A percentile compares a stretch with the other conserved stretches of the same genome.
Conservation (phyloP, 2,329 filamentous ascomycete species). For the Alternaria angustiovoidea region DNA sequence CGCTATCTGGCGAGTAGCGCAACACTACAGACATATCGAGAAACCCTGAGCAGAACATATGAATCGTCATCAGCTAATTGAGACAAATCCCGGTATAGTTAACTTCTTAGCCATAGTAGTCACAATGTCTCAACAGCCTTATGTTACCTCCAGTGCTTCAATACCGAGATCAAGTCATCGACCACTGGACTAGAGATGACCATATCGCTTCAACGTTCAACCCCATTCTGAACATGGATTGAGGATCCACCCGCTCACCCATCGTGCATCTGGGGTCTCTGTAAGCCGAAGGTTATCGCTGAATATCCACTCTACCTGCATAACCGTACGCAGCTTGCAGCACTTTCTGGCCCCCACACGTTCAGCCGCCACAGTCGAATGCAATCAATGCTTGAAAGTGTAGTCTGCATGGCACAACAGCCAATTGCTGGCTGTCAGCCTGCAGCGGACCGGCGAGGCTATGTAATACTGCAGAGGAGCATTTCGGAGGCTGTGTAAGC, state of each 20-base stretch:
- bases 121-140: not conserved
- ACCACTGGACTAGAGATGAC: not conserved
- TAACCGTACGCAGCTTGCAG: not conserved
- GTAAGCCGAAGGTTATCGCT: not conserved
- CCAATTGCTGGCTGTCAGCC: conserved; percentile 1
- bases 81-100: fast-evolving
- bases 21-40: not conserved
- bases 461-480: conserved; percentile 6
- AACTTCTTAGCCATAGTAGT: not conserved
- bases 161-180: not conserved
- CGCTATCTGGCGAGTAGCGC: not conserved
- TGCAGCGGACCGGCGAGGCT: conserved; percentile 6
- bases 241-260: not conserved
- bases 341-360: not conserved
- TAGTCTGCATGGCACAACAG: not conserved
- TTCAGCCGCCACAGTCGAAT: not conserved
- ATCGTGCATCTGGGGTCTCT: not conserved
- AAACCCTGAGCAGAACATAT: not conserved
- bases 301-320: not conserved
- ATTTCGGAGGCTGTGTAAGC: conserved; percentile 15
- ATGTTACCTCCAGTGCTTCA: not conserved
- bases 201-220: not conserved
- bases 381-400: not conserved
- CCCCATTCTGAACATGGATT: not conserved
- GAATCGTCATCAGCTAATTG: not conserved